Evolutionary conservation across 2,329 filamentous ascomycete species (phyloP), one percentile per base, ranked within the genome.

Genomic region (Xylariales sp.): DNA sequence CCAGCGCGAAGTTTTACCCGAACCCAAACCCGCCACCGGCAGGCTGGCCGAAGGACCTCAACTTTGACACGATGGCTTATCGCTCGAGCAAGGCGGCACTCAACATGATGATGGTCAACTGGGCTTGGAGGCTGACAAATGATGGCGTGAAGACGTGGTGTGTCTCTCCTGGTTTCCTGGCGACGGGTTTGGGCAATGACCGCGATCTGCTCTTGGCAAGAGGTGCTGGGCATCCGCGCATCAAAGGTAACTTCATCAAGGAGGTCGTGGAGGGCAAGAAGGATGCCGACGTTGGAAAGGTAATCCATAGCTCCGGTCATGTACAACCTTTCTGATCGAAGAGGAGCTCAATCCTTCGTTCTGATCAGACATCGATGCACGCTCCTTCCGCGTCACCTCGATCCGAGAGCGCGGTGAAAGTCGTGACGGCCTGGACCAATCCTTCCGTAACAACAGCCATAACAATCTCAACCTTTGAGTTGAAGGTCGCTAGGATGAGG

Each of bases 81-180:
- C 61, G 67, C 3, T 51, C 52, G 19, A 54, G 53, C 32, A 71
- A 74, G 55, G 65, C 62, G 3, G 69, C 63, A 0, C 50, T 73
- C 43, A 73, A 70, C 45, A 73, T 73, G 69, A 43, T 73, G 48
- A 69, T 73, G 67, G 56, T 63, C 4, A 62, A 70, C 40, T 73
- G 64, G 64, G 37, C 53, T 20, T 58, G 64, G 25, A 46, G 63
- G 1, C 55, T 78, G 20, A 61, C 57, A 33, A 61, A 64, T 2
- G 74, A 78, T 31, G 70, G 71, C 0, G 70, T 71, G 2, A 69
- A 69, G 44, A 58, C 64, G 1, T 70, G 58, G 56, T 49, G 50
- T 22, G 51, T 70, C 6, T 59, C 57, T 2, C 69, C 67, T 0
- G 69, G 68, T 0, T 58, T 61, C 34, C 51, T 71, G n/a, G 67